Evolutionary conservation across 2,329 filamentous ascomycete species (phyloP), one percentile per base, ranked within the genome.

Genomic region (Emericellopsis cladophorae): DNA sequence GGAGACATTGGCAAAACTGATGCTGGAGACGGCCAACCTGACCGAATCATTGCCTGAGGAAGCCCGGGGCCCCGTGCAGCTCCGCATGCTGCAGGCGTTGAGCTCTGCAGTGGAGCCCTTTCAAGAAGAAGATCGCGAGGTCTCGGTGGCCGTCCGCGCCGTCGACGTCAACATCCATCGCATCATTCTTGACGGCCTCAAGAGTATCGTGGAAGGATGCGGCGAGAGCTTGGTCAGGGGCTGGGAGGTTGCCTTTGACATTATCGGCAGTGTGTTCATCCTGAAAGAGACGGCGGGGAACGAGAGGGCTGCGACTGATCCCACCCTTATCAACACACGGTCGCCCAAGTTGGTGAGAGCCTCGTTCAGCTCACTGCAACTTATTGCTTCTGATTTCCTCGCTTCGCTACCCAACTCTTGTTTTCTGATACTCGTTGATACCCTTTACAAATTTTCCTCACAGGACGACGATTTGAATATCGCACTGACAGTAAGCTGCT

Each of bases 381-480:
- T 98, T 4, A 83, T 98, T 36, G 94, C 89, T 58, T 95, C 92
- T 0, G 92, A 98, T 58, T 98, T 98, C 53, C 64, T 98, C 29
- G 72, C 79, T 12, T 79, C 84, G 7, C 71, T 80, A 42, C 84
- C 76, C 36, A 78, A 76, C 56, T 74, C 68, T 39, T 95, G 74
- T 64, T 85, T 82, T 58, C 71, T 80, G 44, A 76, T 81, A 44
- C 72, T 98, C 14, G 79, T 96, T 45, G 84, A 94, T 62, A 87
- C 89, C 10, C 73, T 98, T 18, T 86, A 87, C 53, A 81, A 83
- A 48, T 98, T 96, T 59, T 88, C 86, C 50, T 82, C 80, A 1
- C 92, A 98, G 58, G 74, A 81, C 47, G 85, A 94, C 49, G 92
- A 98, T 54, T 70, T 98, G 31, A 98, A 98, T 50, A 93, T 96